Base-by-base conservation (phyloP, 495 filamentous ascomycete species). In the Aspergillus egyptiacus region DNA sequence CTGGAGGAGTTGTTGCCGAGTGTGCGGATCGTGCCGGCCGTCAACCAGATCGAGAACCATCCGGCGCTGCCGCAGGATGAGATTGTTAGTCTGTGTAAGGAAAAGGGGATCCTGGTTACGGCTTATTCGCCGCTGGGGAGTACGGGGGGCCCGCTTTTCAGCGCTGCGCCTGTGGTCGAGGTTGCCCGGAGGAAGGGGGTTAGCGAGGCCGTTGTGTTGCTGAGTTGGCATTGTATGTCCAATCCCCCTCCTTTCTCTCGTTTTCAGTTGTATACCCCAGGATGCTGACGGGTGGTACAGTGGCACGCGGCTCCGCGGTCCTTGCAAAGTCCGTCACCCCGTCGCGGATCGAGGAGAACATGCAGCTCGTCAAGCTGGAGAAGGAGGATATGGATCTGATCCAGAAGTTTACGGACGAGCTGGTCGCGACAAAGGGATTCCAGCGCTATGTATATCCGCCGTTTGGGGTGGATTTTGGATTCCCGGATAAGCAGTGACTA, bases 21-120 rank as follows among this genome's bases (percentile, higher is more conserved):
- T 40, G 79, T 78, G 41, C 76, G 67, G 25, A 68, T 91, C 32
- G 63, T 83, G 1, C 89, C 89, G 9, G 87, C 88, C n/a, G 85
- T 82, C 52, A 93, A 94, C 71, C 88, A 94, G 78, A 89, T 94
- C 60, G 89, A 95, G 71, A 90, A 91, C 70, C 86, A 91, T 71
- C 72, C 72, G 6, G 58, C 63, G 19, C 78, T 93, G n/a, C 87
- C 88, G 1, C 87, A 93, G 71, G 83, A 90, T 65, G 87, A 93
- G 57, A 84, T 90, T 56, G 82, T 88, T 28, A 85, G 89, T 60
- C 77, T 83, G 51, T 89, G 84, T 71, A 78, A 74, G 37, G 68
- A 73, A 46, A 85, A 85, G 69, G 84, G 84, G 27, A 89, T 89
- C 46, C 81, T 85, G 57, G 65, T 90, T 57, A 85, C 85, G 24